These are phyloP conservation scores for Gleditsia sinensis DNA, from an alignment of 306 rosid species.

Conservation along the genomic window DNA sequence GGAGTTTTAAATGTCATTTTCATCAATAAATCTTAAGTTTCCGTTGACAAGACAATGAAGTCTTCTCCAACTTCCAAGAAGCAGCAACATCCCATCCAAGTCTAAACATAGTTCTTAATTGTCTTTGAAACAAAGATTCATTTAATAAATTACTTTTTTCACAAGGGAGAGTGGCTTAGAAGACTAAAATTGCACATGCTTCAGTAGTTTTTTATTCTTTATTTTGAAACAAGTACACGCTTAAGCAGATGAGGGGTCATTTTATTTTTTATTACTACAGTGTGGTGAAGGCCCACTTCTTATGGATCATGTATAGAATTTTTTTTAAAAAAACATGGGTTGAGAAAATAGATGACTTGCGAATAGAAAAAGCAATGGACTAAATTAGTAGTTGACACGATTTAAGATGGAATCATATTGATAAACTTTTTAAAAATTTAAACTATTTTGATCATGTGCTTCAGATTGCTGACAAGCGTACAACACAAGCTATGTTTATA, in stretches of 20 bases:
- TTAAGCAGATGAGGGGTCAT: conserved; percentile 17
- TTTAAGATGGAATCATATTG: too few relatives aligned
- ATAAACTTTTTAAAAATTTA: too few relatives aligned
- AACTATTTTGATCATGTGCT: too few relatives aligned
- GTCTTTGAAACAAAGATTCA: conserved; percentile 33
- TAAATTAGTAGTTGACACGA: too few relatives aligned
- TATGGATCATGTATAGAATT: not conserved
- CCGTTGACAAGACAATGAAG: conserved; percentile 28
- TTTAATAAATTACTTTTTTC: conserved; percentile 28
- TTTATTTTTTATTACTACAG: conserved; percentile 14
- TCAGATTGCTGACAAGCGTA: too few relatives aligned
- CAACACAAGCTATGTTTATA: not conserved
- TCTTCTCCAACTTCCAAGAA: conserved; percentile 41
- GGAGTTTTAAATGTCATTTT: conserved; percentile 40
- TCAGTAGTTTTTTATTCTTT: too few relatives aligned
- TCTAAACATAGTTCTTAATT: conserved; percentile 20
- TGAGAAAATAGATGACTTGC: too few relatives aligned
- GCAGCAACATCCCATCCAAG: conserved; percentile 22
- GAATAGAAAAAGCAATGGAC: not conserved
- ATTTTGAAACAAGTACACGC: too few relatives aligned
- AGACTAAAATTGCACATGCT: conserved; percentile 36
- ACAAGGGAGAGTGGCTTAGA: conserved; percentile 31
- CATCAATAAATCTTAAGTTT: conserved; percentile 29
- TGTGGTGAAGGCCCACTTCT: not conserved
- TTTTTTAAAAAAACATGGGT: too few relatives aligned